Base-by-base conservation (phyloP, 2,329 filamentous ascomycete genomes). In the Remersonia thermophila region DNA sequence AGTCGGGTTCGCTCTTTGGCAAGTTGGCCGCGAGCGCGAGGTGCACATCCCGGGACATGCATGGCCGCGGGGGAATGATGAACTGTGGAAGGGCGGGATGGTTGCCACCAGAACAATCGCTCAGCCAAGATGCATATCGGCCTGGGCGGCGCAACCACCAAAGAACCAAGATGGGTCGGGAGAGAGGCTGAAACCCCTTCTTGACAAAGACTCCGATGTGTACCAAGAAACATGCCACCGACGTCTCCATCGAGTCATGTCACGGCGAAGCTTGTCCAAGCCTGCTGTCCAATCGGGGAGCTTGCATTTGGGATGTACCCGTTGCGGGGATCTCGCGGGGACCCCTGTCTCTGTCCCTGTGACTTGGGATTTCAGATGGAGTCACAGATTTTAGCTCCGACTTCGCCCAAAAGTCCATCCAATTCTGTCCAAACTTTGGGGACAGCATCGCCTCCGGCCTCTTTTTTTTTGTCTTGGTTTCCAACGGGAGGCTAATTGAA, bases 331-430 rank as follows among this genome's bases (percentile, higher is more conserved):
- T 38, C 32, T 40, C 38, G 47, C 41, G 47, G 49, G 48, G 48
- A 41, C 35, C 42, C 45, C 39, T 46, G 42, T 38, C 40, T 37
- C 15, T 37, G 43, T 47, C 39, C 44, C 47, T 48, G 44, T 50
- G 47, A 51, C 47, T 47, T 43, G 38, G 29, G 32, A 33, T 32
- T 36, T 34, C 37, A 45, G 41, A 38, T 23, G 26, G 36, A 40
- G 10, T 27, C 3, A n/a, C 16, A 39, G 40, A 44, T 48, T 52
- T 52, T 49, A 44, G 33, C 37, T 46, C 51, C 53, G 53, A 51
- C 44, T 47, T 56, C 53, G 53, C 52, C 49, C 50, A 48, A 45
- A 52, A 50, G 44, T 39, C 38, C 34, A 40, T 35, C 41, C 42
- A 38, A 20, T 27, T 34, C 18, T 30, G 30, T 25, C 33, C 30